These are phyloP conservation scores for Phytophthora rubi DNA, from an alignment of 352 stramenopile genomes.

Conservation along the genomic window DNA sequence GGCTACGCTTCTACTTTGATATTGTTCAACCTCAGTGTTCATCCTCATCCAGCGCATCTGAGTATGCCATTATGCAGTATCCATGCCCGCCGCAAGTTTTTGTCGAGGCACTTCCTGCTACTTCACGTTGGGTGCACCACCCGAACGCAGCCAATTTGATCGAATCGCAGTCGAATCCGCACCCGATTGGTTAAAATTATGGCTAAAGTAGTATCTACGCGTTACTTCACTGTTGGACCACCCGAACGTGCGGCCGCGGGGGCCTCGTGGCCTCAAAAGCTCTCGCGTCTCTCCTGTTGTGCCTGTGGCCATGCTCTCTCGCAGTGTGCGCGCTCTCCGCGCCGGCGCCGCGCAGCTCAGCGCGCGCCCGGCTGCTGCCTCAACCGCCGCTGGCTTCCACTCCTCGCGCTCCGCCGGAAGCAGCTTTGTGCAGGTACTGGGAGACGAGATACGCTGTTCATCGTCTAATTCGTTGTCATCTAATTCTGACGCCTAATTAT, in stretches of 20 bases:
- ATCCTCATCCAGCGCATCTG: background rate
- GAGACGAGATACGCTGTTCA: background rate
- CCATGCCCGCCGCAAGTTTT: background rate
- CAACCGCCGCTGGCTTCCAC: slow-evolving; percentile 43
- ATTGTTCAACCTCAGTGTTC: background rate
- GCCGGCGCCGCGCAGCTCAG: slow-evolving; percentile 35
- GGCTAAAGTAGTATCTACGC: background rate
- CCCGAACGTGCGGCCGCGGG: slow-evolving; percentile 18
- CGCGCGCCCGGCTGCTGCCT: slow-evolving; percentile 16
- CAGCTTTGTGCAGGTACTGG: slow-evolving; percentile 47
- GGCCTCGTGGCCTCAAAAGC: slow-evolving; percentile 23
- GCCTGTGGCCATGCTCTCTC: slow-evolving; percentile 60
- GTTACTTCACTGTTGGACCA: slow-evolving; percentile 14
- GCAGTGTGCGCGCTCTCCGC: slow-evolving; percentile 57
- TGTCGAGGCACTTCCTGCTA: background rate
- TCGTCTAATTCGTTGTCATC: background rate
- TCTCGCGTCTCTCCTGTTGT: slow-evolving; percentile 12
- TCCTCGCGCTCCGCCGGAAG: slow-evolving; percentile 51
- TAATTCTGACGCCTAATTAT: slow-evolving; percentile 7
- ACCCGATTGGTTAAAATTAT: background rate
- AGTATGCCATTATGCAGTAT: background rate
- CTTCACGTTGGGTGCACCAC: slow-evolving; percentile 5
- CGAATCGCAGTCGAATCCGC: background rate
- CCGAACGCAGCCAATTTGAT: background rate
- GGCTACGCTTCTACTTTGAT: background rate